Evolutionary conservation across 2,329 filamentous ascomycete genomes (phyloP).

Genomic region (Xylariaceae sp.): DNA sequence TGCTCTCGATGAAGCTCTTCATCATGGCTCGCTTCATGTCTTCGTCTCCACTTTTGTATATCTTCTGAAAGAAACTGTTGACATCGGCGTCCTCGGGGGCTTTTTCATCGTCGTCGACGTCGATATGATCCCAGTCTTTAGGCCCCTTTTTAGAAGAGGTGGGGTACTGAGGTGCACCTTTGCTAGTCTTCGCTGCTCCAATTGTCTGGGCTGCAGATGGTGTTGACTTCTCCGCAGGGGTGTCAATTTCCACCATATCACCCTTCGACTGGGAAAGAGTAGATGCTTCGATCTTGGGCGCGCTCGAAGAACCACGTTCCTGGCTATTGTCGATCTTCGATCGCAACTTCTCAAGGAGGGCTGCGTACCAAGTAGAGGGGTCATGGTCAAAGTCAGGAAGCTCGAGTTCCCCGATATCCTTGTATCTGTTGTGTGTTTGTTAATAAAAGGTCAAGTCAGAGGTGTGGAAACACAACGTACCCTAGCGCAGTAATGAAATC

Average conservation of each 20-base stretch:
- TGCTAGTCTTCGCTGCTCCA: conserved; percentile 14
- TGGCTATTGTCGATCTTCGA: conserved; percentile 34
- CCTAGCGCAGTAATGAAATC: conserved; percentile 29
- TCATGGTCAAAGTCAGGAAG: conserved; percentile 28
- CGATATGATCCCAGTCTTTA: conserved; percentile 91
- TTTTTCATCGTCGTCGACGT: conserved; percentile 54
- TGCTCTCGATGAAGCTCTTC: conserved; percentile 95
- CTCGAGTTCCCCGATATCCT: conserved; percentile 29
- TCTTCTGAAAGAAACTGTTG: conserved; percentile 86
- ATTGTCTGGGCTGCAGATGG: conserved; percentile 11
- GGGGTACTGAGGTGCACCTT: conserved; percentile 70
- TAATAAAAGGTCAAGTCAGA: not conserved
- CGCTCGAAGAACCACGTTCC: conserved; percentile 6
- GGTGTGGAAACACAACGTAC: conserved; percentile 27
- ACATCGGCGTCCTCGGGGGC: conserved; percentile 68
- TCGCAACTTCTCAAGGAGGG: conserved; percentile 28
- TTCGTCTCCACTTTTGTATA: conserved; percentile 77
- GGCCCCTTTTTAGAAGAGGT: conserved; percentile 83
- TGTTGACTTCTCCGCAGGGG: conserved; percentile 19
- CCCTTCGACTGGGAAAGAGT: conserved; percentile 17
- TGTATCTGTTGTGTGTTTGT: conserved; percentile 32
- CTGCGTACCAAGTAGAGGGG: conserved; percentile 35
- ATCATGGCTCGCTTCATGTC: conserved; percentile 94
- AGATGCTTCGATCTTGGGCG: not conserved
- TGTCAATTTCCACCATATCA: conserved; percentile 12